Base-by-base conservation (phyloP, 192 early-diverging fungal genomes). In the Podila epicladia region DNA sequence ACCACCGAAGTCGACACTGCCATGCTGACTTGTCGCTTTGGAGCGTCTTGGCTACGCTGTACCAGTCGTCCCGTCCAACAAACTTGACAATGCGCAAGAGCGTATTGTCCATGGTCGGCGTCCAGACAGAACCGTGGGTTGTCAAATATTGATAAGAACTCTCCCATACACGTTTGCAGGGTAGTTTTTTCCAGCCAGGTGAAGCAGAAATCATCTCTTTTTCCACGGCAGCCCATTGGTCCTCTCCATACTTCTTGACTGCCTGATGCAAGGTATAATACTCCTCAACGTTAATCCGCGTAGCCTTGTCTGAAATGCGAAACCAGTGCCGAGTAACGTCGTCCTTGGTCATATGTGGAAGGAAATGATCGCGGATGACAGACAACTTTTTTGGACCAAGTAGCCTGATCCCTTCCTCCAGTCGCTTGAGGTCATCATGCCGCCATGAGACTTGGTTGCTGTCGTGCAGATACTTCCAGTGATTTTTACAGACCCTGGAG, bases 1-100 rank as follows among this genome's bases (percentile, higher is more conserved):
- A 79, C 76, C 76, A 72, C 7, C 70, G 15, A 17, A 79, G 58
- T 19, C 70, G 76, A 64, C 55, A 79, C 22, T 79, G 66, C 76
- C 76, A 79, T 1, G 70, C 65, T 13, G 76, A 68, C 38, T 53
- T 72, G 41, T 55, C 60, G 0, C 0, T n/a, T 19, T 79, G 70
- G 51, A 79, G 50, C 0, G 61, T 70, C 26, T 69, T 79, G 4
- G 70, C 65, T 19, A 69, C 70, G 32, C 50, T 63, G 28, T 26
- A 79, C 70, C 76, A 79, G 37, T 79, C 65, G 60, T 79, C 76
- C 5, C 60, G 26, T 4, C 70, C 76, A 6, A 78, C 69, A 67
- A 72, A 63, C 49, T 67, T 63, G 31, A 78, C 75, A 41, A 68
- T 32, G 29, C 65, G 57, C 28, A 78, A 49, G 17, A 78, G 37